phyloP scores from a whole-genome alignment of 495 filamentous ascomycete genomes.

The Xylaria acuta region DNA sequence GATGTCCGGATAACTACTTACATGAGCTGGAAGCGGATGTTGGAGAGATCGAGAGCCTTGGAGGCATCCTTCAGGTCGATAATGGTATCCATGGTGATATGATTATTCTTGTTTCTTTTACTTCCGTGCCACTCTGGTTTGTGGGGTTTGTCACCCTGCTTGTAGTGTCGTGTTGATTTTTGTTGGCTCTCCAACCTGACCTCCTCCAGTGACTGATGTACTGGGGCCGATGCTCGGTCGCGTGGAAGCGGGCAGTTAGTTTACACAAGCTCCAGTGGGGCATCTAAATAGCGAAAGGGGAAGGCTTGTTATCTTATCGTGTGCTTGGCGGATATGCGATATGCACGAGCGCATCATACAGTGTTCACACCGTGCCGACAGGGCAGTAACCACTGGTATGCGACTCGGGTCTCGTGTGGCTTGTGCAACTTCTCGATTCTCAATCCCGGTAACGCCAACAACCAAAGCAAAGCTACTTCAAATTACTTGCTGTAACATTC shows the following conservation, averaged over 20 bases:
- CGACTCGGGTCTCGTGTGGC: conserved; percentile 16
- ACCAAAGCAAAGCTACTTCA: background rate
- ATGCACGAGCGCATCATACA: conserved; percentile 25
- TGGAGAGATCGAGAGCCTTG: conserved; percentile 85
- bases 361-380: background rate
- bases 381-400: background rate
- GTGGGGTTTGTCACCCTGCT: background rate
- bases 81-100: conserved; percentile 76
- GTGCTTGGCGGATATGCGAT: background rate
- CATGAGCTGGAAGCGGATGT: conserved; percentile 97
- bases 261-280: background rate
- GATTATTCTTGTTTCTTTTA: background rate
- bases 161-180: background rate
- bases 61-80: conserved; percentile 85
- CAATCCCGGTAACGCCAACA: conserved; percentile 4
- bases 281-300: background rate
- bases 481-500: background rate
- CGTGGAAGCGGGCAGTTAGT: background rate
- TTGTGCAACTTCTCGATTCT: conserved; percentile 12
- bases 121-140: background rate
- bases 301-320: conserved; percentile 18
- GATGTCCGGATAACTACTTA: conserved; percentile 42
- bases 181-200: background rate
- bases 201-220: background rate
- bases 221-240: background rate